phyloP scores from a whole-genome alignment of 1,284 basidiomycete genomes.

The Ceratobasidium sp. region DNA sequence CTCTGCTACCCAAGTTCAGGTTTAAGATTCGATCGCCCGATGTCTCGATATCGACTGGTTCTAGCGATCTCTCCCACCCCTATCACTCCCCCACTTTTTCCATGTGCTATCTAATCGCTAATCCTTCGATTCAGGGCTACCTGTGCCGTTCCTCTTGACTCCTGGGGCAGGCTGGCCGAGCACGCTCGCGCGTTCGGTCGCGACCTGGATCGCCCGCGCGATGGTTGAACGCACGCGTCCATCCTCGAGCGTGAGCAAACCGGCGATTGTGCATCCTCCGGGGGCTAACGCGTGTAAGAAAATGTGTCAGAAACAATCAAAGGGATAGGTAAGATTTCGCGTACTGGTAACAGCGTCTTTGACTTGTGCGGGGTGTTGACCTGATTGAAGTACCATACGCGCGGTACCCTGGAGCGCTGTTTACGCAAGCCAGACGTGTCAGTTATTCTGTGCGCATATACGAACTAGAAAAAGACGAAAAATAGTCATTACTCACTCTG shows the following conservation, averaged over 20 bases:
- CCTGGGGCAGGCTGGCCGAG: constrained; percentile 70
- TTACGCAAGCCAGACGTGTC: constrained; percentile 20
- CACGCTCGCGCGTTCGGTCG: constrained; percentile 87
- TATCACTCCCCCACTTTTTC: neutral
- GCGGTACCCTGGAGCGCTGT: constrained; percentile 96
- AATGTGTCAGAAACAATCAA: constrained; percentile 46
- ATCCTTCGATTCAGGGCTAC: constrained; percentile 35
- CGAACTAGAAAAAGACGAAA: neutral
- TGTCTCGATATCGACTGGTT: no score
- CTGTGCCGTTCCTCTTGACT: constrained; percentile 29
- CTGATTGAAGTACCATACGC: constrained; percentile 91
- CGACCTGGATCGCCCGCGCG: constrained; percentile 94
- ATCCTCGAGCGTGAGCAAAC: constrained; percentile 94
- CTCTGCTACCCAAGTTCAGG: neutral
- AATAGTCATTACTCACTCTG: constrained; percentile 76
- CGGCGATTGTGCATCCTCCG: constrained; percentile 98
- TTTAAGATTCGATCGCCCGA: neutral
- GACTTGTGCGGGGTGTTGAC: constrained; percentile 93
- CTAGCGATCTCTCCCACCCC: neutral
- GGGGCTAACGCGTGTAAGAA: constrained; percentile 74
- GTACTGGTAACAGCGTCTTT: constrained; percentile 98
- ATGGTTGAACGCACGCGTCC: constrained; percentile 95
- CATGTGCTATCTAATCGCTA: neutral
- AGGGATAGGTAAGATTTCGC: constrained; percentile 53
- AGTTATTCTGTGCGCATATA: constrained; percentile 35